Evolutionary conservation across 805 yeast genomes (phyloP).

Genomic region (Jamesozyma spencerorum): DNA sequence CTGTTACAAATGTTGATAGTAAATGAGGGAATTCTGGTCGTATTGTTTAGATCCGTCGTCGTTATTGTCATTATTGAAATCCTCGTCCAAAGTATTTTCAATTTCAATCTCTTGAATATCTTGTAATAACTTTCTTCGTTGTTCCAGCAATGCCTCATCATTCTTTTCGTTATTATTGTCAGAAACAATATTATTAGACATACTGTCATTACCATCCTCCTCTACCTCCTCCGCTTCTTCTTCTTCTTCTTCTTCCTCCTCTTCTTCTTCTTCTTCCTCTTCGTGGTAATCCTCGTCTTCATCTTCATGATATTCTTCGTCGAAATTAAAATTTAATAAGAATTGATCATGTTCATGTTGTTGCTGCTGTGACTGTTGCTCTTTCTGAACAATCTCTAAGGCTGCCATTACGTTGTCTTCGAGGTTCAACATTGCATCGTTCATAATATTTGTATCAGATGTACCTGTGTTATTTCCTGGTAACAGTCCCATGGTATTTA

Average conservation of each 20-base stretch:
- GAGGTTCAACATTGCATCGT: constrained; percentile 19
- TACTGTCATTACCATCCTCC: constrained; percentile 2
- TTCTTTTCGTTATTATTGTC: constrained; percentile 1
- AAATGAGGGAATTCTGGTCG: constrained; percentile 1
- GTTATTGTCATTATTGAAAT: constrained; percentile 1
- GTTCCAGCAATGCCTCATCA: background rate
- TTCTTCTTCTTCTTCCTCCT: constrained; percentile 7
- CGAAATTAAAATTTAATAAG: constrained; percentile 4
- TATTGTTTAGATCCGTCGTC: background rate
- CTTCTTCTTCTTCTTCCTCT: constrained; percentile 11
- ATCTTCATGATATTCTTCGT: constrained; percentile 5
- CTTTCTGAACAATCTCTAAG: constrained; percentile 19
- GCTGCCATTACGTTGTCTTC: constrained; percentile 27
- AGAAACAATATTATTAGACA: constrained; percentile 1
- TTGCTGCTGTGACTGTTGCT: constrained; percentile 8
- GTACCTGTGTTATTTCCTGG: background rate
- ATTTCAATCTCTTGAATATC: constrained; percentile 5
- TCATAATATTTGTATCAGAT: constrained; percentile 9
- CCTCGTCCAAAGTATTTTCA: constrained; percentile 4
- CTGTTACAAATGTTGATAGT: background rate
- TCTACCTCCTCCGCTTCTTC: constrained; percentile 3
- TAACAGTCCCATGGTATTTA: too few species aligned
- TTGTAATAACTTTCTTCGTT: background rate
- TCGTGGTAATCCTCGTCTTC: constrained; percentile 9
- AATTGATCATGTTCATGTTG: constrained; percentile 3